Conservation (phyloP, 805 yeast species). For the Metschnikowia continentalis region DNA sequence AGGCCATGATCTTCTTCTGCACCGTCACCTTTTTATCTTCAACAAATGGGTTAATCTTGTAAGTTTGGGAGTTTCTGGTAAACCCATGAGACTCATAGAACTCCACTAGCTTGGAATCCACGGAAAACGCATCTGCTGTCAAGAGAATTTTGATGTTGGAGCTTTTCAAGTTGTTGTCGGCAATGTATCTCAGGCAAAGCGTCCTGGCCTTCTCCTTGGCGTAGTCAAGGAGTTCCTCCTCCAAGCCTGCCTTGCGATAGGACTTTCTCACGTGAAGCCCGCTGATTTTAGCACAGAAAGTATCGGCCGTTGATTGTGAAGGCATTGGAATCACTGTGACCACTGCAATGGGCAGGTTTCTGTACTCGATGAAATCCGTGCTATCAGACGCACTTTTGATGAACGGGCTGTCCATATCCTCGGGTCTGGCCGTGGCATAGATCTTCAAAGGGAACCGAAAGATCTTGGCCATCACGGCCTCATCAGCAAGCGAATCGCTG, state of each 20-base stretch:
- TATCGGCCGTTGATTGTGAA: slow-evolving; percentile 34
- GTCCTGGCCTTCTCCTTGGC: slow-evolving; percentile 45
- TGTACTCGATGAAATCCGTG: slow-evolving; percentile 55
- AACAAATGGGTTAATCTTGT: slow-evolving; percentile 28
- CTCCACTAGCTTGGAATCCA: slow-evolving; percentile 41
- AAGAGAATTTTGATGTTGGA: slow-evolving; percentile 34
- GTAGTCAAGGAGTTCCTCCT: slow-evolving; percentile 62
- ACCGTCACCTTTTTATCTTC: slow-evolving; percentile 10
- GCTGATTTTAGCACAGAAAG: slow-evolving; percentile 50
- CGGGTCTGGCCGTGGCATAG: slow-evolving; percentile 35
- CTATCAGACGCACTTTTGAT: slow-evolving; percentile 37
- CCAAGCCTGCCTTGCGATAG: slow-evolving; percentile 59
- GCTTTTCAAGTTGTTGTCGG: slow-evolving; percentile 17
- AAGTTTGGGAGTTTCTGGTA: slow-evolving; percentile 26
- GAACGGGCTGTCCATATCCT: slow-evolving; percentile 23
- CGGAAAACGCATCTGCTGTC: slow-evolving; percentile 48
- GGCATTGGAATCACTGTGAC: slow-evolving; percentile 43
- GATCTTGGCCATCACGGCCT: slow-evolving; percentile 23
- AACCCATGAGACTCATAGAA: slow-evolving; percentile 44
- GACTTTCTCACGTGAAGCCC: slow-evolving; percentile 65
- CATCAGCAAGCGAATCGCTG: slow-evolving; percentile 25
- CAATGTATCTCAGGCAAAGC: slow-evolving; percentile 29
- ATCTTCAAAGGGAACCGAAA: slow-evolving; percentile 52
- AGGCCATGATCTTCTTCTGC: slow-evolving; percentile 5
- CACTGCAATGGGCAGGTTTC: slow-evolving; percentile 70